Base-by-base conservation (phyloP, 1,284 basidiomycete genomes). In the Thecaphora frezii region DNA sequence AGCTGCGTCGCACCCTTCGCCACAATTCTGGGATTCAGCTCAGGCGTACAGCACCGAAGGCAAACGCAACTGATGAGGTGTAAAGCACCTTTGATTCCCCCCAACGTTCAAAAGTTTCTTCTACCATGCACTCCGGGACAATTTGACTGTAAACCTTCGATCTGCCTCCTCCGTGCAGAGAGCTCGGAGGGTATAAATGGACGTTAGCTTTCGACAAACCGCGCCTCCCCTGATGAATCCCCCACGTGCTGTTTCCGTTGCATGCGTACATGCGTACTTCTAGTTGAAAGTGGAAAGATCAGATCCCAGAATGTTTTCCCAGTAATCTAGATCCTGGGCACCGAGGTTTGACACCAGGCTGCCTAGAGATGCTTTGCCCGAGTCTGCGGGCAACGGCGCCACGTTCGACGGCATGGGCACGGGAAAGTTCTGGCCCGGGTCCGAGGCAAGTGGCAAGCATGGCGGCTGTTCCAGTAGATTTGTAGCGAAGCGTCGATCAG, bases 291-390 rank as follows among this genome's bases (percentile, higher is more conserved):
- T 36, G 10, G 53, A 44, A 7, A 66, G 44, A 36, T 62, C 64
- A 7, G 54, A 56, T 9, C 56, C 64, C 26, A 66, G 28, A 18
- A 66, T 58, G 28, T 54, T 50, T 51, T 66, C 58, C 64, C 64
- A 66, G 30, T 66, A 66, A 1, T 41, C 51, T 16, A 66, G 28
- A 18, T 66, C 64, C 22, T 54, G 48, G 19, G 55, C 45, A n/a
- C 51, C 43, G 14, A 66, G 43, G 42, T 48, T 58, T 0, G 58
- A 58, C n/a, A 53, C 59, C 3, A 66, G 28, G 1, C 51, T 56
- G 19, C 58, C 64, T 13, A 66, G 58, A 50, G 59, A 58, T 46
- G 55, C 51, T 33, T 59, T 66, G 39, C 63, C 58, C 4, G 58
- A 52, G 23, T 66, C 63, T 5, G 52, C 58, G 10, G 58, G 58